These are phyloP conservation scores for Casuarina equisetifolia DNA, from an alignment of 306 rosid species.

Conservation along the genomic window DNA sequence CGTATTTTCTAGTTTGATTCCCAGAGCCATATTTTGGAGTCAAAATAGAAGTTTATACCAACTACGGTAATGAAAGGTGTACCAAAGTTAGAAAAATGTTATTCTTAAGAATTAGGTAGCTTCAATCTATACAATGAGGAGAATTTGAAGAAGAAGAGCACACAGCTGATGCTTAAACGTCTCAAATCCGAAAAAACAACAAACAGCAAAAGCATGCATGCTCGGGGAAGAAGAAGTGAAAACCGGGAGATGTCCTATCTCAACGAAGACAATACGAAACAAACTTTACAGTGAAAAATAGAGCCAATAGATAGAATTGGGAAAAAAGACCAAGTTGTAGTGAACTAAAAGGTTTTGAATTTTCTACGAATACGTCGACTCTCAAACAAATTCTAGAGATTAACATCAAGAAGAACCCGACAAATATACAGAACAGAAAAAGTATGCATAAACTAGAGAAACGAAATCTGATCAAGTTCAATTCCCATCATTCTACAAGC, in stretches of 20 bases:
- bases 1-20: slow-evolving; percentile 7
- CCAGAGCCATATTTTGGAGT: slow-evolving; percentile 1
- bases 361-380: neutral
- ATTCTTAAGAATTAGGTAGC: neutral
- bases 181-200: neutral
- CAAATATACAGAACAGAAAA: neutral
- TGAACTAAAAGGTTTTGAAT: neutral
- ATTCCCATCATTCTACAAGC: neutral
- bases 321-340: neutral
- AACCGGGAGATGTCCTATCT: neutral
- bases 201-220: neutral
- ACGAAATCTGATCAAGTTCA: neutral
- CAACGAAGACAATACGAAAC: neutral
- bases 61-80: slow-evolving; percentile 8
- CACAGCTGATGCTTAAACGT: neutral
- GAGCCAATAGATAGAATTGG: neutral
- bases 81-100: neutral
- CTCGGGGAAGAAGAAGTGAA: neutral
- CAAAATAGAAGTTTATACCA: neutral
- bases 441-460: neutral
- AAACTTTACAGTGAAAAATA: neutral
- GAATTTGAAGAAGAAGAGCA: neutral
- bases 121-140: neutral
- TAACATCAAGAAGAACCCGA: neutral
- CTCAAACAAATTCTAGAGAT: neutral